A percentile compares a stretch with the other conserved stretches of the same genome.
phyloP scores from a whole-genome alignment of 1,139 yeast species.

The Protomyces pachydermus region DNA sequence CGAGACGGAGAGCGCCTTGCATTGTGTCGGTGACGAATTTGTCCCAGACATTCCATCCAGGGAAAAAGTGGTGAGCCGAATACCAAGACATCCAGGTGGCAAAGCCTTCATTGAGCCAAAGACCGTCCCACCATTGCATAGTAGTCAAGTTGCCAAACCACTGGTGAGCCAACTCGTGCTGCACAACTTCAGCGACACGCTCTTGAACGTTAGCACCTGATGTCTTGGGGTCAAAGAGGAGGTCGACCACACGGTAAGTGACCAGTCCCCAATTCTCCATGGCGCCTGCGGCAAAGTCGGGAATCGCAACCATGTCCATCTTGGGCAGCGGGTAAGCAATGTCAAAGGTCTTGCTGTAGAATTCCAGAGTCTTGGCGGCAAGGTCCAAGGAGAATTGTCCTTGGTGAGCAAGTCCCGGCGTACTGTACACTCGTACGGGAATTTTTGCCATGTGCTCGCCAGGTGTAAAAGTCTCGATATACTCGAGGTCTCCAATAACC shows the following conservation, averaged over 20 bases:
- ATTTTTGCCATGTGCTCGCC: slow-evolving; percentile 48
- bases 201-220: slow-evolving; percentile 65
- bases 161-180: slow-evolving; percentile 88
- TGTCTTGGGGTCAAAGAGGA: slow-evolving; percentile 61
- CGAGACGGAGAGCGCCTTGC: slow-evolving; percentile 66
- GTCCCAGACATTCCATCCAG: slow-evolving; percentile 85
- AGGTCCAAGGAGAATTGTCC: slow-evolving; percentile 67
- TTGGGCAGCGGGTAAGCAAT: slow-evolving; percentile 75
- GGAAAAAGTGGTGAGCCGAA: slow-evolving; percentile 69
- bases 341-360: slow-evolving; percentile 66
- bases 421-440: slow-evolving; percentile 76
- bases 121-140: slow-evolving; percentile 94
- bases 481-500: slow-evolving; percentile 73
- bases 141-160: slow-evolving; percentile 92
- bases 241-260: slow-evolving; percentile 74
- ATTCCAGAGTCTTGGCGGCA: slow-evolving; percentile 69
- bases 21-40: slow-evolving; percentile 62
- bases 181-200: slow-evolving; percentile 80
- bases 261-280: slow-evolving; percentile 92
- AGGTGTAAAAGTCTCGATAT: slow-evolving; percentile 55
- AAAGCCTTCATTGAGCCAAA: slow-evolving; percentile 88
- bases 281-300: slow-evolving; percentile 79
- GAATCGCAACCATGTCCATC: slow-evolving; percentile 76
- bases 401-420: slow-evolving; percentile 62
- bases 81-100: slow-evolving; percentile 82